Base-by-base conservation (phyloP, 2,329 filamentous ascomycete species). In the Phyllachora maydis region DNA sequence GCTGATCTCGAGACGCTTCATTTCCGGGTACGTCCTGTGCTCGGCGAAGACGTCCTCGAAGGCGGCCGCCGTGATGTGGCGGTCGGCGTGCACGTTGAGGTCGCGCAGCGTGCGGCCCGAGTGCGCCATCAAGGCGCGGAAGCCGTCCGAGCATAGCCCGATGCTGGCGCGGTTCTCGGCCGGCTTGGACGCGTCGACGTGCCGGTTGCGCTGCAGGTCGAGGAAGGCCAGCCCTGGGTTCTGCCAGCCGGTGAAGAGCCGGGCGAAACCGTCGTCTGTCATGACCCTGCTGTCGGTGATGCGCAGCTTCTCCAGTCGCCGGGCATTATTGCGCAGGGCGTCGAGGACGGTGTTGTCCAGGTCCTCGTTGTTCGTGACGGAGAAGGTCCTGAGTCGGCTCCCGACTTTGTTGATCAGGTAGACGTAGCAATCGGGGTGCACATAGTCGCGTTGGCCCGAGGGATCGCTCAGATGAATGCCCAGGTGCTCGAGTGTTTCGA, bases 121-220 rank as follows among this genome's bases (percentile, higher is more conserved):
- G 41, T 93, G 85, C 1, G 54, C 50, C 78, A 93, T 92, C 20
- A 93, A 49, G 0, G 79, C 77, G 32, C 60, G 54, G 49, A 95
- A 85, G 0, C 76, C 82, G 5, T 61, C 48, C 1, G 69, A 73
- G 24, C 73, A 79, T 16, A 93, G 57, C 2, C 83, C 85, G 21
- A 85, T 50, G 13, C 61, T 56, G 26, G 68, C 50, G 0, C 65
- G 59, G 22, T 71, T 70, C 4, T 69, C 65, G 12, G 70, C 61
- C 0, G 79, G 73, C 14, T 64, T 63, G 23, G 55, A 50, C 28
- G 78, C 66, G 40, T 92, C 77, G 16, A 90, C 42, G 35, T 81
- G 66, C 11, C 83, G 75, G 29, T 72, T 82, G 30, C 72, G 70
- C 35, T 75, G 70, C 10, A 95, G 46, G 42, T 93, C 81, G 25